Conservation (phyloP, 2,329 filamentous ascomycete species). For the Phialemonium atrogriseum region DNA sequence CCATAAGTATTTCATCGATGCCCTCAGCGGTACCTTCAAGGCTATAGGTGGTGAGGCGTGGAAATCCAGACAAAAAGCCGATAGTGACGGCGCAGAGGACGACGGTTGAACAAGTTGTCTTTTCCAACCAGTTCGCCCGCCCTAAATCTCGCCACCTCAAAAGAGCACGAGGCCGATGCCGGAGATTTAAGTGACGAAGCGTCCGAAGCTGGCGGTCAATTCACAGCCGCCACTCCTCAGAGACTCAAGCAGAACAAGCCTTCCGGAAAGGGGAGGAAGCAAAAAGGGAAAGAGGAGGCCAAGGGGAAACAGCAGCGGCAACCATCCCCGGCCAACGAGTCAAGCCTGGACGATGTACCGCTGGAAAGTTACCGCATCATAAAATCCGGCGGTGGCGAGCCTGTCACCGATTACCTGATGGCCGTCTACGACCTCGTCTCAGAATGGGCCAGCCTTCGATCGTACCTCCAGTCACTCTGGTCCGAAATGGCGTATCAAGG, state of each 20-base stretch:
- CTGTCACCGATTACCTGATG: conserved; percentile 33
- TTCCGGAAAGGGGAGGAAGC: conserved; percentile 8
- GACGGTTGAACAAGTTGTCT: conserved; percentile 16
- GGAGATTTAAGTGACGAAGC: conserved; percentile 10
- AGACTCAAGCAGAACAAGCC: conserved; percentile 11
- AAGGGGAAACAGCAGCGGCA: conserved; percentile 13
- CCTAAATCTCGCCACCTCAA: conserved; percentile 13
- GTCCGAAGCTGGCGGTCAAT: too few species aligned
- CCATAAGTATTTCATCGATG: conserved; percentile 35
- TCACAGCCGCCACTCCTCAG: too few species aligned
- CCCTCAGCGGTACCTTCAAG: conserved; percentile 25
- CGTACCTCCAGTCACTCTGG: conserved; percentile 32
- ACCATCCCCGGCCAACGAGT: conserved; percentile 9
- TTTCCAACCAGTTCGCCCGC: conserved; percentile 19
- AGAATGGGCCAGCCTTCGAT: conserved; percentile 30
- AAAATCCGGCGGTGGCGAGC: conserved; percentile 25
- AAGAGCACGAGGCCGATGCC: conserved; percentile 8
- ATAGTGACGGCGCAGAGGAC: conserved; percentile 9
- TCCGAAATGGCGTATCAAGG: conserved; percentile 32
- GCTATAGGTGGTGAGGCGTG: conserved; percentile 23
- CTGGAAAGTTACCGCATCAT: conserved; percentile 36
- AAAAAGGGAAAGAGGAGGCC: conserved; percentile 10
- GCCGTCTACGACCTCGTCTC: conserved; percentile 28
- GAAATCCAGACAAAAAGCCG: conserved; percentile 6
- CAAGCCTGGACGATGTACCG: conserved; percentile 26